Conservation (phyloP, 768 basidiomycete genomes). For the Amanita muscaria region DNA sequence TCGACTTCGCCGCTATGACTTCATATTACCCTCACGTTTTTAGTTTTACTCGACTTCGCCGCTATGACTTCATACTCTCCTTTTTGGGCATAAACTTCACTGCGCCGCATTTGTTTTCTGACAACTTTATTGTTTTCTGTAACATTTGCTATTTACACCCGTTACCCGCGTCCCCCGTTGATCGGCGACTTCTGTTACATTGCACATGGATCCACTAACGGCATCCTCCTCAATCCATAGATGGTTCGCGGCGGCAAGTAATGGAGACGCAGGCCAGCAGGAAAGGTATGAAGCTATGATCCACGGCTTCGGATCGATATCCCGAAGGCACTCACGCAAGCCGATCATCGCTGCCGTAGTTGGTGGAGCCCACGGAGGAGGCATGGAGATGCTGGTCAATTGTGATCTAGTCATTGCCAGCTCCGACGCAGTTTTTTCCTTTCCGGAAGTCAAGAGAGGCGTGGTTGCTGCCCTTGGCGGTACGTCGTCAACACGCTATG, state of each 20-base stretch:
- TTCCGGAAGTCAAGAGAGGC: slow-evolving; percentile 74
- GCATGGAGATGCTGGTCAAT: slow-evolving; percentile 60
- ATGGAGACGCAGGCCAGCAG: slow-evolving; percentile 34
- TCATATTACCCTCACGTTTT: slow-evolving; percentile 3
- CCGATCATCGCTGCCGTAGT: slow-evolving; percentile 77
- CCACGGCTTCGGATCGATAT: slow-evolving; percentile 68
- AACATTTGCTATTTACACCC: too few relatives aligned
- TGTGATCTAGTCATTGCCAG: slow-evolving; percentile 71
- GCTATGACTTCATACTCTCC: slow-evolving; percentile 1
- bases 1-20: not conserved
- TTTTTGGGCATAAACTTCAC: too few relatives aligned
- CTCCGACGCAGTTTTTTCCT: slow-evolving; percentile 57
- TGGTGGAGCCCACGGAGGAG: slow-evolving; percentile 65
- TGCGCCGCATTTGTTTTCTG: too few relatives aligned
- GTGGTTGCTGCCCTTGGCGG: slow-evolving; percentile 69
- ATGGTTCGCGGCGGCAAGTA: slow-evolving; percentile 49
- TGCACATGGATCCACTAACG: not conserved
- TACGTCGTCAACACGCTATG: slow-evolving; percentile 19
- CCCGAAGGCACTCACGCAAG: slow-evolving; percentile 57
- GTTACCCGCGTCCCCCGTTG: too few relatives aligned
- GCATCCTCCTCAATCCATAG: slow-evolving; percentile 25
- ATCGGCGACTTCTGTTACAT: too few relatives aligned
- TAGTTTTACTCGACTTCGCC: not conserved
- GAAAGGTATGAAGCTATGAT: slow-evolving; percentile 28
- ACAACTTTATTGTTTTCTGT: too few relatives aligned